Base-by-base conservation (phyloP, 129 eudicot species). In the Pulicaria dysenterica region DNA sequence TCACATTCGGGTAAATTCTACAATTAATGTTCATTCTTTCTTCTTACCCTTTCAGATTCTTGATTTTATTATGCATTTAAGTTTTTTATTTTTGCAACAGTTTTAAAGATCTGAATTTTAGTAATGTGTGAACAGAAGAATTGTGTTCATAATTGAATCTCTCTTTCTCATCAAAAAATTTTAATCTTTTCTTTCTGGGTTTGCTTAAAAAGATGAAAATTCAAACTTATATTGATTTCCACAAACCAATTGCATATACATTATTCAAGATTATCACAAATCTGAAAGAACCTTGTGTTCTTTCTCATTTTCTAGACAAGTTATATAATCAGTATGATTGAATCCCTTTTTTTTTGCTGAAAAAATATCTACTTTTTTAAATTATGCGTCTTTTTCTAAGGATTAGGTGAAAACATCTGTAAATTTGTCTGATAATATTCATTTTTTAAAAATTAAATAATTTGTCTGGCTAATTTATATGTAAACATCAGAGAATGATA, bases 1-100 rank as follows among this genome's bases (percentile, higher is more conserved):
- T 73, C 55, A 77, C 62, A 62, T 69, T 58, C 80, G 82, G 87
- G 89, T 87, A 79, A 81, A 67, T 57, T 63, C 43, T 69, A 55
- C n/a, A 58, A 72, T 58, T 67, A 76, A 80, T 61, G 73, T 80
- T 64, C 50, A 41, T 69, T 56, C 61, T 45, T 66, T 66, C n/a
- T 56, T 43, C 67, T 55, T 67, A 61, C 55, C 66, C 64, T 70
- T 73, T 62, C 36, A 78, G 67, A 70, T 78, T 70, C 72, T 77
- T 69, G 55, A 34, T 61, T 3, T 50, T 69, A 51, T 78, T 62
- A 37, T 62, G 59, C 72, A 67, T 76, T 70, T 62, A 44, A 53
- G 80, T 46, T 76, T 43, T 51, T 62, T 48, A 7, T 70, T 15
- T 45, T 38, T 24, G 31, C 31, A 2, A 2, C 31, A 24, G 31